phyloP scores from a whole-genome alignment of 768 basidiomycete genomes.

The Tricholoma sp. region DNA sequence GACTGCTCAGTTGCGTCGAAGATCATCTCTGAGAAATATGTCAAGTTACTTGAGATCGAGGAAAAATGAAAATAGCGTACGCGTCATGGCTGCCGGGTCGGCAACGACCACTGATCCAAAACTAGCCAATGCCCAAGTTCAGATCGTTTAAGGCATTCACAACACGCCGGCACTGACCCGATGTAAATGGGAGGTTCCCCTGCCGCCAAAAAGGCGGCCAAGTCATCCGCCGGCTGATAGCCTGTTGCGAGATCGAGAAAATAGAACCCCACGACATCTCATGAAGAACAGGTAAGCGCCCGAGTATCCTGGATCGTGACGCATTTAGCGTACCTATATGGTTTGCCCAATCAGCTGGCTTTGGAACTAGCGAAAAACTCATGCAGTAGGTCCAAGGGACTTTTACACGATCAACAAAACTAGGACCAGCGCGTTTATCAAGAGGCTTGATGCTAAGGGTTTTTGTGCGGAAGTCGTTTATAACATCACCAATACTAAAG shows the following conservation, averaged over 20 bases:
- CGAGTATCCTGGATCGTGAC: neutral
- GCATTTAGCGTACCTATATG: slow-evolving; percentile 42
- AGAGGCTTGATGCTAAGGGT: slow-evolving; percentile 47
- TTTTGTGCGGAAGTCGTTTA: slow-evolving; percentile 49
- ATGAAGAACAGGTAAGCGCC: neutral
- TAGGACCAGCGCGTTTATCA: slow-evolving; percentile 43
- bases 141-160: neutral
- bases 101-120: slow-evolving; percentile 62
- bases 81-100: slow-evolving; percentile 47
- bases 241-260: slow-evolving; percentile 48
- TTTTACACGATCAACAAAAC: slow-evolving; percentile 46
- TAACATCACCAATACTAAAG: slow-evolving; percentile 49
- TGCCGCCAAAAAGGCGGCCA: slow-evolving; percentile 41
- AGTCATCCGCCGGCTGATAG: slow-evolving; percentile 44
- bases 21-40: slow-evolving; percentile 37
- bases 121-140: slow-evolving; percentile 18
- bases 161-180: slow-evolving; percentile 30
- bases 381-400: slow-evolving; percentile 64
- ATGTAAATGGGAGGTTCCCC: slow-evolving; percentile 57
- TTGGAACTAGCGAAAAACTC: slow-evolving; percentile 52
- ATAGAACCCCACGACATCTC: slow-evolving; percentile 63
- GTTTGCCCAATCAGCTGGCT: slow-evolving; percentile 59
- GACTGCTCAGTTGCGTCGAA: slow-evolving; percentile 53
- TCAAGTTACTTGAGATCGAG: neutral
- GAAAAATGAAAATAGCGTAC: neutral